Percentiles rank a stretch among this genome's conserved stretches.
Conservation (phyloP, 371 early-diverging fungal genomes). For the Apophysomyces variabilis region DNA sequence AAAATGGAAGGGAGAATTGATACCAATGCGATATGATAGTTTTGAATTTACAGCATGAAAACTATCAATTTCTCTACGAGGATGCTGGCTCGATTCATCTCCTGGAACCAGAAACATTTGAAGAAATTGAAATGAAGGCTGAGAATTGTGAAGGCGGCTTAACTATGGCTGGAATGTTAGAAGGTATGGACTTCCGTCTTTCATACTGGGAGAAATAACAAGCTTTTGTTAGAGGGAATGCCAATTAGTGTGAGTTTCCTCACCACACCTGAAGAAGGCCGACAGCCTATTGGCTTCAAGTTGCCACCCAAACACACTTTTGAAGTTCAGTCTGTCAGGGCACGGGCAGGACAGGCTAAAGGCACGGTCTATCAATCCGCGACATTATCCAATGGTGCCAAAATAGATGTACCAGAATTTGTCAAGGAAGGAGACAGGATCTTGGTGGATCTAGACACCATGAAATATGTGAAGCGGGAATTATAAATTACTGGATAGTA, state of each 20-base stretch:
- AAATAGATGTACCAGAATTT: slow-evolving; percentile 82
- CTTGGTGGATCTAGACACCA: slow-evolving; percentile 72
- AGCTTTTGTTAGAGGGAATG: slow-evolving; percentile 43
- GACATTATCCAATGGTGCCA: slow-evolving; percentile 71
- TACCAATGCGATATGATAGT: slow-evolving; percentile 27
- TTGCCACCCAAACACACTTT: slow-evolving; percentile 46
- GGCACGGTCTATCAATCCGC: slow-evolving; percentile 78
- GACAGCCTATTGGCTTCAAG: slow-evolving; percentile 44
- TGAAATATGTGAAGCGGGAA: slow-evolving; percentile 66
- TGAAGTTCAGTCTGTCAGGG: slow-evolving; percentile 43
- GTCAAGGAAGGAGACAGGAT: slow-evolving; percentile 78
- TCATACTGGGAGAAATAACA: background rate
- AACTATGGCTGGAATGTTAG: slow-evolving; percentile 40
- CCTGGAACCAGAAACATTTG: slow-evolving; percentile 72
- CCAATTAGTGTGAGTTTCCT: slow-evolving; percentile 46
- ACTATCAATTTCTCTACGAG: slow-evolving; percentile 75
- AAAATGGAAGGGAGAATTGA: background rate
- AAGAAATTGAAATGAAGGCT: slow-evolving; percentile 68
- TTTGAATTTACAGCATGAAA: slow-evolving; percentile 64
- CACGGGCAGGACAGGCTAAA: slow-evolving; percentile 69
- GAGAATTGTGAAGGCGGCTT: slow-evolving; percentile 64
- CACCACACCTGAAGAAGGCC: slow-evolving; percentile 50
- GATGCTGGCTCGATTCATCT: slow-evolving; percentile 65
- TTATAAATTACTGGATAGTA: slow-evolving; percentile 11
- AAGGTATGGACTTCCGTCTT: slow-evolving; percentile 31